A percentile compares a stretch with the other conserved stretches of the same genome.
phyloP scores from a whole-genome alignment of 2,329 filamentous ascomycete species.

The Sporothrix brasiliensis region DNA sequence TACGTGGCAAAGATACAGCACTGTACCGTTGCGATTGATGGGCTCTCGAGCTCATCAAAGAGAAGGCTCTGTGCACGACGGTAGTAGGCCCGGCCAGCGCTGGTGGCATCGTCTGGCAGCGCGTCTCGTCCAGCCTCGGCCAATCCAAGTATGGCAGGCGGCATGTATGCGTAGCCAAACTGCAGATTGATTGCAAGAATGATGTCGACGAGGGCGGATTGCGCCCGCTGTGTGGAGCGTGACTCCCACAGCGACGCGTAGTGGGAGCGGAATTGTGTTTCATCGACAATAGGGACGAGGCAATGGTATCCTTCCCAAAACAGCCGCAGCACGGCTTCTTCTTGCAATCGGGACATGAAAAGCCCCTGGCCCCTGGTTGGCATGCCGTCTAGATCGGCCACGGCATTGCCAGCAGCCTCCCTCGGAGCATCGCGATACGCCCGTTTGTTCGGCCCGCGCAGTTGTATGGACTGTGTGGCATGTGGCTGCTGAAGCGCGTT shows the following conservation, averaged over 20 bases:
- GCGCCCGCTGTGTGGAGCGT: slow-evolving; percentile 41
- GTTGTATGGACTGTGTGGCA: slow-evolving; percentile 33
- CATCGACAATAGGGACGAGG: slow-evolving; percentile 46
- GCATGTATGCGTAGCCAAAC: slow-evolving; percentile 44
- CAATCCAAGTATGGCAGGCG: slow-evolving; percentile 22
- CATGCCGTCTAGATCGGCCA: no score
- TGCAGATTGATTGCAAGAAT: slow-evolving; percentile 57
- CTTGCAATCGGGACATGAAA: slow-evolving; percentile 40
- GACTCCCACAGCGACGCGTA: slow-evolving; percentile 47
- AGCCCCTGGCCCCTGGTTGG: not conserved
- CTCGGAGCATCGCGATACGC: slow-evolving; percentile 2
- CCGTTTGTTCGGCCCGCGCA: slow-evolving; percentile 13
- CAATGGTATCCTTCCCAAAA: slow-evolving; percentile 50
- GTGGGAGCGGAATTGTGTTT: slow-evolving; percentile 45
- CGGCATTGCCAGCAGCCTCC: not conserved
- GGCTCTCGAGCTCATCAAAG: slow-evolving; percentile 50
- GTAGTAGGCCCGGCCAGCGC: slow-evolving; percentile 52
- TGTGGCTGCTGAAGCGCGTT: slow-evolving; percentile 41
- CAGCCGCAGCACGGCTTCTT: slow-evolving; percentile 48
- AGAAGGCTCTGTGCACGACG: slow-evolving; percentile 51
- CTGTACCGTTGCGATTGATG: slow-evolving; percentile 53
- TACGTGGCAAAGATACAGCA: slow-evolving; percentile 50
- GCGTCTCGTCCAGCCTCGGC: not conserved
- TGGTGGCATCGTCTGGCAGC: slow-evolving; percentile 43
- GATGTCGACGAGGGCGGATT: slow-evolving; percentile 56